A percentile compares a stretch with the other conserved stretches of the same genome.
Evolutionary conservation across 2,329 filamentous ascomycete species (phyloP).

Genomic region (Trichoderma arundinaceum): DNA sequence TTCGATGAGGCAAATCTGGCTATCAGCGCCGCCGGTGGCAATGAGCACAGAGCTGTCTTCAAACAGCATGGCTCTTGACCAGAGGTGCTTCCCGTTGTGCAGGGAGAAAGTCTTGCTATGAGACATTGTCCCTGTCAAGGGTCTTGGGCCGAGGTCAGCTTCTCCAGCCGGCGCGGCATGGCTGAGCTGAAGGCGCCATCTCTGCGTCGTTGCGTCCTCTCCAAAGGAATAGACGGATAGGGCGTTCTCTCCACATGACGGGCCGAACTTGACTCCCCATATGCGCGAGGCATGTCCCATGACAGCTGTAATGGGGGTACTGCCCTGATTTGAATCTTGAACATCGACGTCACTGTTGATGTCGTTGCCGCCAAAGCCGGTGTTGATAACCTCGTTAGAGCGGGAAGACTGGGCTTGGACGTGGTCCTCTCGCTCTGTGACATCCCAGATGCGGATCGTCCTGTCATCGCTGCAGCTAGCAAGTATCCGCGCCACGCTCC

Average conservation of each 20-base stretch:
- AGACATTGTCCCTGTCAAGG: slow-evolving; percentile 46
- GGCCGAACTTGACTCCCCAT: slow-evolving; percentile 79
- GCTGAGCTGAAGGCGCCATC: slow-evolving; percentile 66
- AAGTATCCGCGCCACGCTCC: slow-evolving; percentile 64
- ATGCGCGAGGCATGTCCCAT: slow-evolving; percentile 92
- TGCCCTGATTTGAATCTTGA: not conserved
- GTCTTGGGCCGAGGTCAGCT: slow-evolving; percentile 15
- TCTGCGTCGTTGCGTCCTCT: slow-evolving; percentile 79
- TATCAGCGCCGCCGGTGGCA: slow-evolving; percentile 85
- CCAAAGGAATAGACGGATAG: slow-evolving; percentile 73
- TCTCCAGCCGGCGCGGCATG: not conserved
- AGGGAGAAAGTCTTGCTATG: slow-evolving; percentile 63
- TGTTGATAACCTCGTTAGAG: slow-evolving; percentile 38
- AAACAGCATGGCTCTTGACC: slow-evolving; percentile 66
- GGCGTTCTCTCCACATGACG: slow-evolving; percentile 35
- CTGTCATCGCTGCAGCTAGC: slow-evolving; percentile 95
- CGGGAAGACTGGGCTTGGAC: slow-evolving; percentile 65
- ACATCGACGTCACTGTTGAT: not conserved
- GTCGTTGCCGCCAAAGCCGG: slow-evolving; percentile 26
- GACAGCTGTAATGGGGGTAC: slow-evolving; percentile 66
- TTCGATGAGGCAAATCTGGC: slow-evolving; percentile 62
- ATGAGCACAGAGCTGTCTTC: slow-evolving; percentile 50
- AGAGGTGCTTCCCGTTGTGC: slow-evolving; percentile 89
- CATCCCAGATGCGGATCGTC: slow-evolving; percentile 86
- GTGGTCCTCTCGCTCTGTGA: slow-evolving; percentile 58